phyloP scores from a whole-genome alignment of 306 rosid species.

The Sicyos edulis region DNA sequence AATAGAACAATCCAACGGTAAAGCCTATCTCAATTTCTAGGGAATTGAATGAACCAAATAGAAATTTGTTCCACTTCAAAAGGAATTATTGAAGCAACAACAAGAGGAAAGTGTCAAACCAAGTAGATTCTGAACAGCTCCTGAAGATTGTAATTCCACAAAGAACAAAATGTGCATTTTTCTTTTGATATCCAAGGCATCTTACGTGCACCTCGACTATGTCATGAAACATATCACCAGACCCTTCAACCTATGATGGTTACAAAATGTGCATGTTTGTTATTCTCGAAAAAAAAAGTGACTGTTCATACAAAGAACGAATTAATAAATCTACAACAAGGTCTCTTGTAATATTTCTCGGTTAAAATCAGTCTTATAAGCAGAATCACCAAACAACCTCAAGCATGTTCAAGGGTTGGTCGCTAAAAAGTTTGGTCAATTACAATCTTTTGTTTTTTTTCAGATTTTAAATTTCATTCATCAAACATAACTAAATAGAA shows the following conservation, averaged over 20 bases:
- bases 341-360: neutral
- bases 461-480: neutral
- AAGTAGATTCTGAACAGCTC: neutral
- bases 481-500: neutral
- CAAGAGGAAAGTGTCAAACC: neutral
- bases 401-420: neutral
- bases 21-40: too few relatives aligned
- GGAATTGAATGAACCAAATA: too few relatives aligned
- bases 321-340: neutral
- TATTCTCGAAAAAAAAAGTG: neutral
- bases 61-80: neutral
- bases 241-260: too few relatives aligned
- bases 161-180: neutral
- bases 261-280: neutral
- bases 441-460: neutral
- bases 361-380: neutral
- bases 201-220: too few relatives aligned
- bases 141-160: neutral
- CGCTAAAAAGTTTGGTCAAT: neutral
- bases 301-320: neutral
- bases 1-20: too few relatives aligned
- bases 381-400: neutral
- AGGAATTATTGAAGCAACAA: neutral
- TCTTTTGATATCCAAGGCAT: too few relatives aligned
- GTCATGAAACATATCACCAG: too few relatives aligned